These are phyloP conservation scores for Pseudogymnoascus sp. DNA, from an alignment of 2,329 filamentous ascomycete genomes.

Conservation along the genomic window DNA sequence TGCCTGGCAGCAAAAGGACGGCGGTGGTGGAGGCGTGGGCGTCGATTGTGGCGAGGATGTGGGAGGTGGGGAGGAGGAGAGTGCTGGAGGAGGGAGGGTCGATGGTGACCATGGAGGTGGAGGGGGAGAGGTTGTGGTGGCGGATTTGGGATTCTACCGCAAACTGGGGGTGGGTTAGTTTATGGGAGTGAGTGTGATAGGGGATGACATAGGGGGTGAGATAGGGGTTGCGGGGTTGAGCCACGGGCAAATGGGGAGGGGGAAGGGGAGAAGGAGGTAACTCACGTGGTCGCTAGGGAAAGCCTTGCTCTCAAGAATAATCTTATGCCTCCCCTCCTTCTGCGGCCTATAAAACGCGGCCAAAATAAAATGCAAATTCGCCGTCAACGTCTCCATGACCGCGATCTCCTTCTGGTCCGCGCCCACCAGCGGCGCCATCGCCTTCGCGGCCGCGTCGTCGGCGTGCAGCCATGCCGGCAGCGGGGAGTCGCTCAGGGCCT, in stretches of 20 bases:
- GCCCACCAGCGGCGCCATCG: conserved; percentile 64
- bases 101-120: conserved; percentile 60
- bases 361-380: conserved; percentile 70
- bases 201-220: not conserved
- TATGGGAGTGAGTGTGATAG: not conserved
- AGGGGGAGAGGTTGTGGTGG: conserved; percentile 55
- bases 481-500: conserved; percentile 53
- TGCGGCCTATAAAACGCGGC: conserved; percentile 69
- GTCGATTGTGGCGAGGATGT: conserved; percentile 60
- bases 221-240: not conserved
- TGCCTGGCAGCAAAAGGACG: conserved; percentile 64
- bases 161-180: conserved; percentile 43
- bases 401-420: conserved; percentile 61
- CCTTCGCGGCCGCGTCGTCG: conserved; percentile 56
- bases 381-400: conserved; percentile 72
- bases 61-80: conserved; percentile 51
- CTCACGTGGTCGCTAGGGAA: conserved; percentile 74
- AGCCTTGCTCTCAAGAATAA: conserved; percentile 71
- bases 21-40: conserved; percentile 57
- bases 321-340: conserved; percentile 51
- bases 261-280: conserved; percentile 3
- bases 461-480: conserved; percentile 58
- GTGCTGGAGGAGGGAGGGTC: conserved; percentile 40
- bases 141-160: conserved; percentile 67
- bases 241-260: not conserved